Evolutionary conservation across 805 yeast genomes (phyloP).

Genomic region (Kuraishia ogatae): DNA sequence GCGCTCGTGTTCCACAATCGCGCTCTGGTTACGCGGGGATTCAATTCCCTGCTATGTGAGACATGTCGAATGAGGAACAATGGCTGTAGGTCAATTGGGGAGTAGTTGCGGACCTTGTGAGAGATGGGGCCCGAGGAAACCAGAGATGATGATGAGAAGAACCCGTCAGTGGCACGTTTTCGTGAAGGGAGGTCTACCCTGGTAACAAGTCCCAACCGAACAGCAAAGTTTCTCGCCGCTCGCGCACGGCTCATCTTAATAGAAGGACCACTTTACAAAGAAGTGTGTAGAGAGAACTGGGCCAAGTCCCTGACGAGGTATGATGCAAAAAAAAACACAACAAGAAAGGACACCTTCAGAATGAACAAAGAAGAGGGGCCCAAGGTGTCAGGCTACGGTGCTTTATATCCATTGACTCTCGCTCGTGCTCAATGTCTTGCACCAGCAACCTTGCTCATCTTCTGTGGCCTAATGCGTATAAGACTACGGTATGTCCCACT

Average conservation of each 20-base stretch:
- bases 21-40: neutral
- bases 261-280: no score
- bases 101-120: neutral
- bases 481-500: no score
- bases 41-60: neutral
- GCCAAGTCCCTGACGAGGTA: no score
- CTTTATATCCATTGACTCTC: no score
- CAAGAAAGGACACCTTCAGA: no score
- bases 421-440: no score
- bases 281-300: neutral
- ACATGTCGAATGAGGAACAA: neutral
- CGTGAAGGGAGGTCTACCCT: neutral
- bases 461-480: neutral
- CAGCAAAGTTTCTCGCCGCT: neutral
- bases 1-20: neutral
- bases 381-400: no score
- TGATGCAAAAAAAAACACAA: no score
- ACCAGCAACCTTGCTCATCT: neutral
- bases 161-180: no score
- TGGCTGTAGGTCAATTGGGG: neutral
- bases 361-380: no score
- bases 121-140: neutral
- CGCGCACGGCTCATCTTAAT: neutral
- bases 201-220: neutral
- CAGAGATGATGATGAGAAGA: neutral